A percentile compares a stretch with the other conserved stretches of the same genome.
Evolutionary conservation across 2,329 filamentous ascomycete genomes (phyloP).

Genomic region (Epicoccum sorghinum): DNA sequence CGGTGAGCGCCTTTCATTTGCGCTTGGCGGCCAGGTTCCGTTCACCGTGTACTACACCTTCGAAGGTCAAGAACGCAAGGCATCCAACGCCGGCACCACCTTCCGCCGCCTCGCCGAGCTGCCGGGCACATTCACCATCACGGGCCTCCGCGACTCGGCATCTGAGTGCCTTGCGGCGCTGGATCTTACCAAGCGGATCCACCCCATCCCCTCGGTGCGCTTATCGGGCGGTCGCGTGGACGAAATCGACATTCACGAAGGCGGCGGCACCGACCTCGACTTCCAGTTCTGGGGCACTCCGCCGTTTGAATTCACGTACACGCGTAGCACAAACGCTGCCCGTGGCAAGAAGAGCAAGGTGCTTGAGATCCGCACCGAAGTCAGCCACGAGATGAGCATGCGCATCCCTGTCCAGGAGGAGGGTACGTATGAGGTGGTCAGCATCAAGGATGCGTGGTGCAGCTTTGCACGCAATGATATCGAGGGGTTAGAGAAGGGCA

Average conservation of each 20-base stretch:
- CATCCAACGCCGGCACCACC: constrained; percentile 76
- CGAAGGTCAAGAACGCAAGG: constrained; percentile 77
- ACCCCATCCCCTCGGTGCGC: constrained; percentile 88
- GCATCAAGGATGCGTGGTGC: constrained; percentile 92
- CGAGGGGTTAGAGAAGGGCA: constrained; percentile 46
- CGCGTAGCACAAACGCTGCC: constrained; percentile 84
- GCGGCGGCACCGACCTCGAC: constrained; percentile 87
- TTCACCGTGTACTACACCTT: constrained; percentile 95
- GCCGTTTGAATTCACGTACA: constrained; percentile 98
- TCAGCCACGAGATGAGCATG: constrained; percentile 81
- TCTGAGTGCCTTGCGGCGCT: constrained; percentile 85
- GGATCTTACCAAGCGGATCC: constrained; percentile 80
- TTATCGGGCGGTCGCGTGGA: constrained; percentile 83
- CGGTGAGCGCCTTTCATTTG: constrained; percentile 91
- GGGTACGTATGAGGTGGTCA: constrained; percentile 95
- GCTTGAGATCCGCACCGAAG: constrained; percentile 88
- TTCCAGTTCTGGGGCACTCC: constrained; percentile 96
- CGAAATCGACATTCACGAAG: constrained; percentile 93
- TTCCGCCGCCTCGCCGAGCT: constrained; percentile 94
- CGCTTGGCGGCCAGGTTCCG: constrained; percentile 85
- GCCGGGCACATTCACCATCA: constrained; percentile 87
- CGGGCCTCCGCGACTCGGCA: constrained; percentile 82
- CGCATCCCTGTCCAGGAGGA: constrained; percentile 86
- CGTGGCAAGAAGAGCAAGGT: constrained; percentile 65
- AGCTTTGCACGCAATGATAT: constrained; percentile 76